Conservation (phyloP, 176 grass and related monocot genomes). For the Oryza glumipatula region DNA sequence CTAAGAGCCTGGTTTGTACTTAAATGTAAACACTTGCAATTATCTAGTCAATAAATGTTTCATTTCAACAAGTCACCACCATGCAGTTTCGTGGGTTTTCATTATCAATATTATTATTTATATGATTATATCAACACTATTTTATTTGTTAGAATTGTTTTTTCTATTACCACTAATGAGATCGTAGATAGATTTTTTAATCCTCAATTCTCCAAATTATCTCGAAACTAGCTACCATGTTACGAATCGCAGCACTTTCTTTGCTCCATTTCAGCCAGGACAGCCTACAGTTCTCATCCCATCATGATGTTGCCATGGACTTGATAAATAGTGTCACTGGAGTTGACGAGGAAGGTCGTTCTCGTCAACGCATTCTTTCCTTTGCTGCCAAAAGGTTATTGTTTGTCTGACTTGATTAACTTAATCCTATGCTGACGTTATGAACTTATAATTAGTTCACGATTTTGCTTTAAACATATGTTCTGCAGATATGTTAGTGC, state of each 20-base stretch:
- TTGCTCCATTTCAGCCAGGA: constrained; percentile 50
- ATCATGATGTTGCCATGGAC: constrained; percentile 81
- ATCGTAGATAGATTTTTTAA: neutral
- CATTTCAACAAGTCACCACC: neutral
- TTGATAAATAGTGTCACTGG: constrained; percentile 82
- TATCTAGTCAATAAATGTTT: neutral
- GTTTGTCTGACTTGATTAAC: neutral
- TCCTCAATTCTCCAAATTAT: neutral
- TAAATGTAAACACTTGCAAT: neutral
- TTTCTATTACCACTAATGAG: neutral
- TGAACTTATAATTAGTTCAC: constrained; percentile 16
- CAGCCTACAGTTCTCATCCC: constrained; percentile 42
- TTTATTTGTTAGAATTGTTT: neutral
- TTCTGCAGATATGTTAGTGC: constrained; percentile 71
- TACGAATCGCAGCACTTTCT: neutral
- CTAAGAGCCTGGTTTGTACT: neutral
- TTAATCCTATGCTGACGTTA: neutral
- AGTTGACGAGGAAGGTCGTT: constrained; percentile 79
- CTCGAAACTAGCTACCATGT: neutral
- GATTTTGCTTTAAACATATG: constrained; percentile 10
- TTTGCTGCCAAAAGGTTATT: constrained; percentile 85
- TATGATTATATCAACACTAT: neutral
- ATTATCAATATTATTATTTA: neutral
- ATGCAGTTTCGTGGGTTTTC: neutral
- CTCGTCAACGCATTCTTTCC: constrained; percentile 76